These are phyloP conservation scores for Aspergillus nomiae DNA, from an alignment of 2,329 filamentous ascomycete genomes.

Conservation along the genomic window DNA sequence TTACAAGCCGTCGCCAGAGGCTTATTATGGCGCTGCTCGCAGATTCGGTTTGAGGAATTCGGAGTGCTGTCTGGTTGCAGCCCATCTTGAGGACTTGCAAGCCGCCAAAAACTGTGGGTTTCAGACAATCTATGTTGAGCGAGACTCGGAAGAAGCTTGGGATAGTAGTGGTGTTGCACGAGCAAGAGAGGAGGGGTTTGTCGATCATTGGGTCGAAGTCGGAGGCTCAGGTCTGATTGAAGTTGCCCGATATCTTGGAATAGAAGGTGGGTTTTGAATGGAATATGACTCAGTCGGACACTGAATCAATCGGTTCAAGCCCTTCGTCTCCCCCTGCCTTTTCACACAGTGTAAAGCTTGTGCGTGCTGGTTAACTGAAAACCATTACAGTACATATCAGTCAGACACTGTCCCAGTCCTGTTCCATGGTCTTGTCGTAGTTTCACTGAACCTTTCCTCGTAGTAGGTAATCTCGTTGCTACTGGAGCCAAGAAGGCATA, in stretches of 20 bases:
- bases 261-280: constrained; percentile 1
- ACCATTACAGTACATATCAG: no score
- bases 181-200: constrained; percentile 58
- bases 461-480: no score
- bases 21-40: constrained; percentile 67
- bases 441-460: no score
- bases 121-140: background rate
- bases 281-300: background rate
- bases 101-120: background rate
- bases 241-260: constrained; percentile 19
- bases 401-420: no score
- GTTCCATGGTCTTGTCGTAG: no score
- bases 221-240: constrained; percentile 20
- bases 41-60: constrained; percentile 57
- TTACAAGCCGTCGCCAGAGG: constrained; percentile 69
- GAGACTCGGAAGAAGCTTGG: background rate
- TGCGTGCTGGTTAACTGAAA: no score
- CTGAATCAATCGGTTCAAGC: background rate
- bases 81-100: background rate
- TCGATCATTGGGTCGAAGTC: constrained; percentile 48
- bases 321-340: no score
- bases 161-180: constrained; percentile 51
- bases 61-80: constrained; percentile 73
- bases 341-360: no score
- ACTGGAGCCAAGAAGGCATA: no score